Evolutionary conservation across 2,329 filamentous ascomycete genomes (phyloP).

Genomic region (Magnaporthiopsis rhizophila): DNA sequence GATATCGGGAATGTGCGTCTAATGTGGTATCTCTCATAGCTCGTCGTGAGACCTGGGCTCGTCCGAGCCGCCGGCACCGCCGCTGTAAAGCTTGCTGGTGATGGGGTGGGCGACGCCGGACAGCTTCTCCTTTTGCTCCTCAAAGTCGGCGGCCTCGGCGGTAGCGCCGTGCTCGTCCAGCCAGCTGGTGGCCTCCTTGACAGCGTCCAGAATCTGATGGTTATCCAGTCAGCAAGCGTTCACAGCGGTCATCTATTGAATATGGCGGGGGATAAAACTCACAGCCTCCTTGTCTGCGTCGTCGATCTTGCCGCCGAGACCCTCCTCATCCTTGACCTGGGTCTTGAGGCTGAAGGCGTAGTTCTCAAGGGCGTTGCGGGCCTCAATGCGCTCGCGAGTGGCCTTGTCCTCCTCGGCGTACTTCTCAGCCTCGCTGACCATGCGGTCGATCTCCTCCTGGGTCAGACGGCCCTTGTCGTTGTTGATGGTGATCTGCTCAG

Average conservation of each 20-base stretch:
- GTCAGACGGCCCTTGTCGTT: constrained; percentile 98
- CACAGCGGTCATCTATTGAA: background rate
- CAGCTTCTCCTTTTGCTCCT: constrained; percentile 99
- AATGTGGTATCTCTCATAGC: constrained; percentile 46
- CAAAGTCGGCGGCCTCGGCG: constrained; percentile 87
- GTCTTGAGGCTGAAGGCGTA: constrained; percentile 99
- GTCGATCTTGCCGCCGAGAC: constrained; percentile 95
- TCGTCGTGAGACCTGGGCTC: constrained; percentile 66
- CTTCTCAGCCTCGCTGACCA: constrained; percentile 97
- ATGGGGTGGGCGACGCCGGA: constrained; percentile 96
- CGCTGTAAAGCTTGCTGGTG: constrained; percentile 90
- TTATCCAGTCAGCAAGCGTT: constrained; percentile 25
- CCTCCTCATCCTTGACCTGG: constrained; percentile 95
- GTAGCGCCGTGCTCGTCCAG: constrained; percentile 87
- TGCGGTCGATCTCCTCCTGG: constrained; percentile 96
- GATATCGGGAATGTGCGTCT: background rate
- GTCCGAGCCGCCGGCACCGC: constrained; percentile 59
- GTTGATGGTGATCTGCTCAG: constrained; percentile 95
- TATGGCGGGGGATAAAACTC: constrained; percentile 29
- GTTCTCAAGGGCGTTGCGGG: constrained; percentile 95
- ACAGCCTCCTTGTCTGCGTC: constrained; percentile 97
- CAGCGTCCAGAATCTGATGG: constrained; percentile 70
- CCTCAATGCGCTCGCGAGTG: constrained; percentile 92
- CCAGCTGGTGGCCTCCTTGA: constrained; percentile 97
- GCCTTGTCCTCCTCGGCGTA: constrained; percentile 99